Percentiles rank a stretch among this genome's conserved stretches.
phyloP scores from a whole-genome alignment of 306 rosid species.

The Quercus glauca region DNA sequence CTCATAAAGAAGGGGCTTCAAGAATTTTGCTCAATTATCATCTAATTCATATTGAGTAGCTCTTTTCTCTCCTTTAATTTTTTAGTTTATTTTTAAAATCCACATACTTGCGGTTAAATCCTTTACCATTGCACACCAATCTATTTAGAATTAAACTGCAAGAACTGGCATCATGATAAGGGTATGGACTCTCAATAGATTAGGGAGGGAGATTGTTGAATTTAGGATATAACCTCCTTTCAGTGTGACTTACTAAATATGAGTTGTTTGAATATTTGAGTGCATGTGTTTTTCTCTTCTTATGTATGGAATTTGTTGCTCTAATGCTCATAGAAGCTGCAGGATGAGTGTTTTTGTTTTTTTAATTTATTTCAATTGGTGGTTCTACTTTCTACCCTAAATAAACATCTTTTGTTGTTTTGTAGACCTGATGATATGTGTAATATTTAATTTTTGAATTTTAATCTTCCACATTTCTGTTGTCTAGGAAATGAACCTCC shows the following conservation, averaged over 20 bases:
- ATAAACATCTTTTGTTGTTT: neutral
- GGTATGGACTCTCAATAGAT: neutral
- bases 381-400: conserved; percentile 17
- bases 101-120: neutral
- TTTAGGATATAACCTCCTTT: neutral
- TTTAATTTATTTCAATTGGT: neutral
- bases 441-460: conserved; percentile 17
- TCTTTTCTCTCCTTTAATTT: neutral
- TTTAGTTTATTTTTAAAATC: neutral
- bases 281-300: neutral
- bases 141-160: neutral
- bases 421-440: neutral
- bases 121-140: neutral
- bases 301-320: neutral
- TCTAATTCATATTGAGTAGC: neutral
- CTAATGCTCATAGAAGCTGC: neutral
- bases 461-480: conserved; percentile 13
- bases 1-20: neutral
- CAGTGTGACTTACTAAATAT: neutral
- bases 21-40: neutral
- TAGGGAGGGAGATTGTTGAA: neutral
- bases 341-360: neutral
- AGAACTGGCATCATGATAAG: too few relatives aligned
- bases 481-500: conserved; percentile 65
- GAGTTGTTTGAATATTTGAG: neutral